Conservation (phyloP, 2,329 filamentous ascomycete genomes). For the Colletotrichum orbiculare region DNA sequence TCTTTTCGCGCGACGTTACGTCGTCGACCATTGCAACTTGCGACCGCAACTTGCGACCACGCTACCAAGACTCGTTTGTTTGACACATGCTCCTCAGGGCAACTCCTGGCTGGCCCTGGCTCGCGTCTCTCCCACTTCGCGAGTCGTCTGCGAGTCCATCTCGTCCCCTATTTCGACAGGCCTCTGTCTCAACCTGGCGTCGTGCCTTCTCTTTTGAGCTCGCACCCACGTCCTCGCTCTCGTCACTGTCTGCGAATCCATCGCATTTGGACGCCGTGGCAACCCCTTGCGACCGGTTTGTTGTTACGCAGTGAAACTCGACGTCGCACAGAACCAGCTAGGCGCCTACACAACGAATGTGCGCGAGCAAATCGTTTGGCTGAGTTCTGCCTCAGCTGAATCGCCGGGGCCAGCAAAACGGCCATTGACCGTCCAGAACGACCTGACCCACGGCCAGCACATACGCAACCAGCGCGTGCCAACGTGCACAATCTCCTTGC, state of each 20-base stretch:
- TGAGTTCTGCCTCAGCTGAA: conserved; percentile 16
- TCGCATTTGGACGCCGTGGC: background rate
- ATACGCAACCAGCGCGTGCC: background rate
- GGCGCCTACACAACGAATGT: background rate
- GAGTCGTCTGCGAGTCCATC: background rate
- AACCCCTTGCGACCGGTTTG: conserved; percentile 1
- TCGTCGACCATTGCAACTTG: too few species aligned
- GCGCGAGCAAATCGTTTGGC: conserved; percentile 13
- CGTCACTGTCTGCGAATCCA: too few species aligned
- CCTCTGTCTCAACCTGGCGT: conserved; percentile 27
- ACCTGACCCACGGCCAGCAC: background rate
- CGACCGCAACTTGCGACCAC: too few species aligned
- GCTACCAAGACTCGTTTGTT: too few species aligned
- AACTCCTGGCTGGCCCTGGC: conserved; percentile 7
- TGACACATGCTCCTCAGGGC: background rate
- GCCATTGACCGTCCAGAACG: background rate
- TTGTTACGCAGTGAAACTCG: conserved; percentile 24
- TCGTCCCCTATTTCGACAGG: conserved; percentile 26
- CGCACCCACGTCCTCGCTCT: background rate
- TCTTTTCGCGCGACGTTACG: conserved; percentile 3
- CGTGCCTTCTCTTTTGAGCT: conserved; percentile 16
- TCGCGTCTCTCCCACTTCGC: conserved; percentile 15
- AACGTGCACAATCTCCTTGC: background rate
- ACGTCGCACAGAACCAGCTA: background rate
- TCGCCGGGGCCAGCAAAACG: background rate